Evolutionary conservation across 2,329 filamentous ascomycete species (phyloP), one percentile per base, ranked within the genome.

Genomic region (Aspergillus melleus): DNA sequence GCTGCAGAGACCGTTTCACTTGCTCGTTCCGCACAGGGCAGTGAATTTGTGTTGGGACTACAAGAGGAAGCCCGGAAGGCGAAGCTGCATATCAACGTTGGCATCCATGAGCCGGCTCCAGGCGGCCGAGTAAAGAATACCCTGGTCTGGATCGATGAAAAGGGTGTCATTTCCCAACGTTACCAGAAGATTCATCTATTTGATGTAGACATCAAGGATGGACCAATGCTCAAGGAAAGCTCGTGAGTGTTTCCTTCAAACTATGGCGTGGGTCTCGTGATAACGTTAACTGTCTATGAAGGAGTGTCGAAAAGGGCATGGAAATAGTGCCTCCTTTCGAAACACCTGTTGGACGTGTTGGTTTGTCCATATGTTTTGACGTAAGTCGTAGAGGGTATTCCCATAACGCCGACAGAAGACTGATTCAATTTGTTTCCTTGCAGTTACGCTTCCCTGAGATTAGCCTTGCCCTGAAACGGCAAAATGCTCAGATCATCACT

Each of bases 161-260:
- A 78, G 0, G 88, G 88, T 0, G 70, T 80, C 4, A 86, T 90
- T 29, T 75, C 77, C 1, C 81, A 88, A 14, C 79, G 82, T 20
- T 97, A 97, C 77, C 90, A 96, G 74, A 98, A 98, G 75, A 79
- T 96, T 32, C 93, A 97, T 74, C 83, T 97, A 14, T 97, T 98
- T 76, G 92, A 97, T 74, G 84, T 87, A 60, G 82, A 83, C 47
- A 84, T 87, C 59, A 77, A 82, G 57, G 78, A 79, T 24, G 86
- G 85, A 0, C 86, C 87, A 0, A 74, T 80, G 0, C 73, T 90
- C 63, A 86, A 83, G 65, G 88, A 91, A 72, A 88, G 85, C 70
- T 77, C 81, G 77, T 80, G 64, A 57, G 76, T 70, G 12, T 29
- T 20, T 14, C 12, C 16, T 11, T 6, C 10, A 16, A 32, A 14